A percentile compares a stretch with the other conserved stretches of the same genome.
These are phyloP conservation scores for Candida nanaspora DNA, from an alignment of 805 yeast species.

Conservation along the genomic window DNA sequence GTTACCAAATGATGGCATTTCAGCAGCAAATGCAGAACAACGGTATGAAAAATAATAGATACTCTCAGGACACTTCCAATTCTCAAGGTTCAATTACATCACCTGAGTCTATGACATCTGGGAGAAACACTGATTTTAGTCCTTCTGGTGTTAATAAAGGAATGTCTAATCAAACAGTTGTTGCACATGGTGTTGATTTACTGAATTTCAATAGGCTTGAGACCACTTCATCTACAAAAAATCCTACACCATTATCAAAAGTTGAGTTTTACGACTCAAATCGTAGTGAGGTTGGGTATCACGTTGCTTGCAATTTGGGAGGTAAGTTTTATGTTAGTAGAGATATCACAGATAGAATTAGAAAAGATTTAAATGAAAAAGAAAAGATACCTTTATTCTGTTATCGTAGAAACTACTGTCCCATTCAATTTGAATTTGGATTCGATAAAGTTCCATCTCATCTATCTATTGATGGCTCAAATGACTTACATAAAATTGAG, in stretches of 20 bases:
- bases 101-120: no score
- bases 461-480: neutral
- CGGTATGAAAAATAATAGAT: no score
- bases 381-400: slow-evolving; percentile 11
- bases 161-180: neutral
- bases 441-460: slow-evolving; percentile 5
- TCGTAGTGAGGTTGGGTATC: neutral
- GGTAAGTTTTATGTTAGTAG: neutral
- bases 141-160: neutral
- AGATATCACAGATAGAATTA: neutral
- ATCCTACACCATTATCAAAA: neutral
- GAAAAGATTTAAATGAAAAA: neutral
- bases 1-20: neutral
- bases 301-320: neutral
- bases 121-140: neutral
- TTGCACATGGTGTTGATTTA: neutral
- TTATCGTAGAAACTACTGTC: slow-evolving; percentile 15
- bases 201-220: slow-evolving; percentile 1
- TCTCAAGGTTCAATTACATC: no score
- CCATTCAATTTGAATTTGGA: slow-evolving; percentile 4
- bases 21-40: neutral
- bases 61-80: no score
- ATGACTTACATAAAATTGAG: neutral
- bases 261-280: neutral
- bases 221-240: neutral